These are phyloP conservation scores for Podaxis rugospora DNA, from an alignment of 768 basidiomycete species.

Conservation along the genomic window DNA sequence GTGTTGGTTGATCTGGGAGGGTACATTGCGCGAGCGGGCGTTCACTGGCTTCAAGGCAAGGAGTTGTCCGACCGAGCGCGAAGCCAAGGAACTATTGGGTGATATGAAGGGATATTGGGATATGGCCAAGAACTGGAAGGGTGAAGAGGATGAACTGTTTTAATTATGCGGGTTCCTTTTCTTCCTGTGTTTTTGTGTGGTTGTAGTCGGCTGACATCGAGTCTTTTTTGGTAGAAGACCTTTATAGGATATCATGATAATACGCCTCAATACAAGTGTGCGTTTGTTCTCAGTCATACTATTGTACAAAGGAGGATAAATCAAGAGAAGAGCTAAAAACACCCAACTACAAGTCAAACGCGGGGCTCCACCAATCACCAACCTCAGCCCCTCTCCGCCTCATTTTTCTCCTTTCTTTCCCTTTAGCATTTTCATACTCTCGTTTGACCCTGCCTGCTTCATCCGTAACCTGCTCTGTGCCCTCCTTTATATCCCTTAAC, in stretches of 20 bases:
- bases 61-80: slow-evolving; percentile 77
- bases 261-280: not conserved
- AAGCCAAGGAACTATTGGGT: slow-evolving; percentile 85
- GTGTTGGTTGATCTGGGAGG: slow-evolving; percentile 93
- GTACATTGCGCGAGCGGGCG: slow-evolving; percentile 74
- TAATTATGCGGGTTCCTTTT: slow-evolving; percentile 22
- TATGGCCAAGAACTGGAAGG: slow-evolving; percentile 85
- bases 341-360: slow-evolving; percentile 25
- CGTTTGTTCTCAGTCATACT: not conserved
- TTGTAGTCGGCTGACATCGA: not conserved
- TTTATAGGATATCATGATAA: too few relatives aligned
- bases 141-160: slow-evolving; percentile 74
- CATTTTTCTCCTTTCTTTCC: slow-evolving; percentile 19
- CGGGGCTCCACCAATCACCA: slow-evolving; percentile 28
- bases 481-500: too few relatives aligned
- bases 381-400: slow-evolving; percentile 16
- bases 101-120: slow-evolving; percentile 90
- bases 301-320: too few relatives aligned
- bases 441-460: not conserved
- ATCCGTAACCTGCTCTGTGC: too few relatives aligned
- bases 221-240: too few relatives aligned
- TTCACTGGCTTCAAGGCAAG: slow-evolving; percentile 80
- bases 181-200: not conserved
- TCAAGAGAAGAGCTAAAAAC: not conserved
- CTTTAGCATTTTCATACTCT: slow-evolving; percentile 11